These are phyloP conservation scores for Candida quercuum DNA, from an alignment of 805 yeast species.

Conservation along the genomic window DNA sequence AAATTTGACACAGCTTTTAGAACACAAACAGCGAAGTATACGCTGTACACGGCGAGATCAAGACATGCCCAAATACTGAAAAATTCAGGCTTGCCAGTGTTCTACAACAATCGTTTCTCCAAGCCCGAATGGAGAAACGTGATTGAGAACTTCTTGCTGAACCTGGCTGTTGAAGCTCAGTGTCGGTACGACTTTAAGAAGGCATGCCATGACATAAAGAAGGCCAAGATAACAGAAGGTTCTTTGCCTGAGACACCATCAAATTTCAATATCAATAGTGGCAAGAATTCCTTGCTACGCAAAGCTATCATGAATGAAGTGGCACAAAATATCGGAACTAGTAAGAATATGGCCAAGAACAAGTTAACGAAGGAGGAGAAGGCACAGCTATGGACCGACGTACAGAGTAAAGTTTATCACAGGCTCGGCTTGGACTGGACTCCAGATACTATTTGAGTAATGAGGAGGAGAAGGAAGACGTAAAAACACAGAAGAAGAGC, in stretches of 20 bases:
- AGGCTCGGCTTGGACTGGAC: conserved; percentile 58
- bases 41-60: conserved; percentile 51
- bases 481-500: too few species aligned
- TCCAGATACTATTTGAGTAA: conserved; percentile 32
- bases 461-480: too few species aligned
- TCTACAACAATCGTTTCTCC: conserved; percentile 26
- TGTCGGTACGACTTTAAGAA: conserved; percentile 60
- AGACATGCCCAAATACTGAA: conserved; percentile 37
- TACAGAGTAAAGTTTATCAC: conserved; percentile 53
- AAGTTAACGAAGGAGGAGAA: conserved; percentile 50
- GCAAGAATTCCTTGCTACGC: conserved; percentile 21
- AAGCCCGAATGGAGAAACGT: conserved; percentile 69
- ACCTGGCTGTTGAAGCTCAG: conserved; percentile 65
- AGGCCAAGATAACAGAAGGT: conserved; percentile 25
- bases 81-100: conserved; percentile 13
- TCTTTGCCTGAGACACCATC: conserved; percentile 1
- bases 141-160: conserved; percentile 61
- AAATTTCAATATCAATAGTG: conserved; percentile 4
- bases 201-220: conserved; percentile 42
- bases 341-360: conserved; percentile 7
- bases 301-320: conserved; percentile 29
- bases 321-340: conserved; percentile 4
- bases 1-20: conserved; percentile 49
- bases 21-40: conserved; percentile 54
- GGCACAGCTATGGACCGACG: conserved; percentile 55